phyloP scores from a whole-genome alignment of 495 filamentous ascomycete species.

The Podospora pseudopauciseta region DNA sequence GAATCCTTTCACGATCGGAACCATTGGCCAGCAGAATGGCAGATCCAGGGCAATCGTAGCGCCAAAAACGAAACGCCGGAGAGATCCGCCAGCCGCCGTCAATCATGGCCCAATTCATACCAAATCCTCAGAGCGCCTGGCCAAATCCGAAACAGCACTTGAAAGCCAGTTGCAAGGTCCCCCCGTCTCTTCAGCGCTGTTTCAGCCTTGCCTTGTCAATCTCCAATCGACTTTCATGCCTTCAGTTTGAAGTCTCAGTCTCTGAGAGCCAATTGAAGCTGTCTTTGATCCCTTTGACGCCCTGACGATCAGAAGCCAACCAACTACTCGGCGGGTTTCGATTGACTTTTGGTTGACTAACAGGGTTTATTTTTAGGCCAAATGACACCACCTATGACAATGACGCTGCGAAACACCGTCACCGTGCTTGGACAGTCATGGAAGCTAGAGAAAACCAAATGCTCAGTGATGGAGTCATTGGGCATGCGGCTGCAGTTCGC shows the following conservation, averaged over 20 bases:
- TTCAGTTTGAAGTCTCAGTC: neutral
- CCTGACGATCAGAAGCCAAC: neutral
- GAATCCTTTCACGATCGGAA: neutral
- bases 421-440: neutral
- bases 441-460: neutral
- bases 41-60: neutral
- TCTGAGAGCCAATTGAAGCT: constrained; percentile 3
- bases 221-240: neutral
- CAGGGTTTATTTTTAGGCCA: neutral
- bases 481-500: neutral
- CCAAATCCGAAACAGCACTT: constrained; percentile 10
- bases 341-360: neutral
- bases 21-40: neutral
- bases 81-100: constrained; percentile 11
- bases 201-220: constrained; percentile 2
- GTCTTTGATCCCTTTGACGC: neutral
- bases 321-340: neutral
- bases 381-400: neutral
- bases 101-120: constrained; percentile 8
- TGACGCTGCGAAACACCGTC: neutral
- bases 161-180: neutral
- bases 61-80: constrained; percentile 10
- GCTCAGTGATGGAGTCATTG: neutral
- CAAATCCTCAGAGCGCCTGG: neutral
- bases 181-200: neutral